Evolutionary conservation across 805 yeast species (phyloP).

Genomic region (Candida michaelii): DNA sequence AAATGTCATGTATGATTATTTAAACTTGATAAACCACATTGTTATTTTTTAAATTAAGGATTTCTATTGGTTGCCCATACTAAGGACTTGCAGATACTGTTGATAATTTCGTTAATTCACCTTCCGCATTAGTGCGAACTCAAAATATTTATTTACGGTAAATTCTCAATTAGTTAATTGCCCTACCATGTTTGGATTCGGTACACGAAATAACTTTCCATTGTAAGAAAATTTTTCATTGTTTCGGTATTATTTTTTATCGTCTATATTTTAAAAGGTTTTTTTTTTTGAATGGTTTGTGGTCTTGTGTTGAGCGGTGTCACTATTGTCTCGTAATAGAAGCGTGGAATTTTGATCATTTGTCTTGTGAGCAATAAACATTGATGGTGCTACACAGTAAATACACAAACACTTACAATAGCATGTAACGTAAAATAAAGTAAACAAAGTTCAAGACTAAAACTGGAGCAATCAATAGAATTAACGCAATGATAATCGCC

Average conservation of each 20-base stretch:
- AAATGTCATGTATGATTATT: neutral
- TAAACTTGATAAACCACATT: neutral
- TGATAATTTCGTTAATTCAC: neutral
- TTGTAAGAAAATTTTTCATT: neutral
- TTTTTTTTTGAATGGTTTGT: neutral
- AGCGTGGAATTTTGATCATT: neutral
- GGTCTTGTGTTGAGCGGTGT: neutral
- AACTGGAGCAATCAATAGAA: too few species aligned
- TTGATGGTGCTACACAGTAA: too few species aligned
- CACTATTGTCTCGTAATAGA: neutral
- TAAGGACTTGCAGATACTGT: neutral
- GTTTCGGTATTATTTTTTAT: neutral
- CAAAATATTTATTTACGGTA: neutral
- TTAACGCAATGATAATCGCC: too few species aligned
- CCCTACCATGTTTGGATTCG: neutral
- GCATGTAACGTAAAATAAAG: too few species aligned
- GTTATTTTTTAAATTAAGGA: neutral
- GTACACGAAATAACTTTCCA: conserved; percentile 1
- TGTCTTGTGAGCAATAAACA: conserved; percentile 1
- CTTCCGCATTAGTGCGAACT: neutral
- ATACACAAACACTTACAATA: too few species aligned
- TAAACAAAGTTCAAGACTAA: too few species aligned
- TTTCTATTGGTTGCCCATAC: conserved; percentile 4
- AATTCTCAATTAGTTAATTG: neutral
- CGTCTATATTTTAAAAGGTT: conserved; percentile 1